phyloP scores from a whole-genome alignment of 768 basidiomycete species.

The Auriculariales sp. region DNA sequence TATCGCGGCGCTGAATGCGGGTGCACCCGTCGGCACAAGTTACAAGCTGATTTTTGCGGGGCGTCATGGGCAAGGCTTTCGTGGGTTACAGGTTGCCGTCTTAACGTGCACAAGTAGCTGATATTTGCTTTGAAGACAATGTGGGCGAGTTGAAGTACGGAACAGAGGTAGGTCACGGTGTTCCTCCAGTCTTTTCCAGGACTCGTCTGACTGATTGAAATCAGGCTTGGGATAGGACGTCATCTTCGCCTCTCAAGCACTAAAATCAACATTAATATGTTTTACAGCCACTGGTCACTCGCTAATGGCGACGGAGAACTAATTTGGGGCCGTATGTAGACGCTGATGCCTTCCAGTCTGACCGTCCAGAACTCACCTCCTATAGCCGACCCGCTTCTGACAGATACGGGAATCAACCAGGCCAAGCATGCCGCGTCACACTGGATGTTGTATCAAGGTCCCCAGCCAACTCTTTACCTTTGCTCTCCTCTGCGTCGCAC shows the following conservation, averaged over 20 bases:
- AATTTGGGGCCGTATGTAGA: neutral
- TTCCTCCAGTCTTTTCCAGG: too few species aligned
- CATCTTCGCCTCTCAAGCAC: neutral
- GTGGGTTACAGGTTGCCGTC: too few species aligned
- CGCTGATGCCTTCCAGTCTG: neutral
- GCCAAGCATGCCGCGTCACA: neutral
- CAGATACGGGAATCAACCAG: neutral
- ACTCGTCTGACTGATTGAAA: neutral
- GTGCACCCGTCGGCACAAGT: neutral
- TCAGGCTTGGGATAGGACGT: neutral
- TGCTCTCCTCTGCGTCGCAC: neutral
- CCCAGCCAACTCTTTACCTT: neutral
- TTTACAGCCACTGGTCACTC: neutral
- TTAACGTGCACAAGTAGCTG: neutral
- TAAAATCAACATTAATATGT: neutral
- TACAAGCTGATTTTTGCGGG: neutral
- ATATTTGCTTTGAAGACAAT: neutral
- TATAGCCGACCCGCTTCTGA: neutral
- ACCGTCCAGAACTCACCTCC: neutral
- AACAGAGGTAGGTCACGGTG: neutral
- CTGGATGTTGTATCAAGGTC: neutral
- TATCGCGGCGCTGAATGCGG: neutral
- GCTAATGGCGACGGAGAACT: neutral
- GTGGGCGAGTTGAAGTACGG: neutral
- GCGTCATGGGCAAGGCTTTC: neutral